Base-by-base conservation (phyloP, 345 rosid genomes). In the Gossypium mustelinum region DNA sequence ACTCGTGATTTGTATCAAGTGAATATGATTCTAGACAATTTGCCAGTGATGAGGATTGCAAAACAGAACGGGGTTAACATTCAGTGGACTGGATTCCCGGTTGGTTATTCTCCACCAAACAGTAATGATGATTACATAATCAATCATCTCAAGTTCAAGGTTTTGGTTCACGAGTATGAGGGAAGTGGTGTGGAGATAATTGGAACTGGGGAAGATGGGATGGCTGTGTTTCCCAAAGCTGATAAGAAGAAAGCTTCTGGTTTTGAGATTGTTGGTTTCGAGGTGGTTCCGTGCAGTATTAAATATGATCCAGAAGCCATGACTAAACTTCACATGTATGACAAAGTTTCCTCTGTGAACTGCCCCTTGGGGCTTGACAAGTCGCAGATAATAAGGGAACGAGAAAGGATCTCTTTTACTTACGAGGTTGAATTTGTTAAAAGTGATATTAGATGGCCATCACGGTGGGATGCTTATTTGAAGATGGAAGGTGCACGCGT, bases 401-500 rank as follows among this genome's bases (percentile, higher is more conserved):
- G 4, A 55, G 97, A 89, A 76, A 84, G 90, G 77, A 80, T 91
- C 60, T 86, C 92, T n/a, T 91, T 91, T 77, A 91, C 97, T 72
- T 91, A 91, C 27, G 97, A 89, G 81, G 97, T 91, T 67, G 89
- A 86, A 62, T 91, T 91, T 70, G 94, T 87, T 47, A 91, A 87
- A 78, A 89, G 92, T 80, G 85, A 82, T 76, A 83, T 70, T 48
- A 86, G 88, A 78, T 91, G 94, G 97, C 94, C 93, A 72, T 91
- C 96, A 11, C 84, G 96, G 60, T 91, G 96, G 96, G 96, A 91
- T 89, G 93, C 92, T 55, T 91, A 91, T 79, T 78, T 91, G 86
- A 91, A 85, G 78, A 89, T 91, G 93, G 93, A 89, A 84, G 97
- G 97, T 78, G 92, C 92, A 50, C 90, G 94, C 29, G 92, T 91